Evolutionary conservation across 176 grass and related monocot genomes (phyloP).

Genomic region (maize (Zea mays)): DNA sequence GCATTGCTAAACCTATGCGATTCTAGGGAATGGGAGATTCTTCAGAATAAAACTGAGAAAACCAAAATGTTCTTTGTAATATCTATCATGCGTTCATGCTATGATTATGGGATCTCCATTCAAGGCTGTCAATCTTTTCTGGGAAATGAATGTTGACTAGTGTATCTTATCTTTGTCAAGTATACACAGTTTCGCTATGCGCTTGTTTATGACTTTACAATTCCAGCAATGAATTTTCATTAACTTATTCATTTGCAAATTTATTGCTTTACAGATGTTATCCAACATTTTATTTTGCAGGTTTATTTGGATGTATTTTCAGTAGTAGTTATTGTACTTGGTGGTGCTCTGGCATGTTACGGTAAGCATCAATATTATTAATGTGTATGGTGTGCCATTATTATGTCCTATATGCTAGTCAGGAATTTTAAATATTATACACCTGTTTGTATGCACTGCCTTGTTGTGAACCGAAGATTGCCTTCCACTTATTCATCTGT

Average conservation of each 20-base stretch:
- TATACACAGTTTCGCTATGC: not conserved
- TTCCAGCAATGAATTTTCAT: conserved; percentile 17
- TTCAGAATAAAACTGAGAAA: conserved; percentile 4
- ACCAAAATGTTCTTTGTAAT: conserved; percentile 39
- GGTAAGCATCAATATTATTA: conserved; percentile 57
- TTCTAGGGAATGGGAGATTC: not conserved
- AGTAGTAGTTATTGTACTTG: conserved; percentile 72
- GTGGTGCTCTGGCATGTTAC: conserved; percentile 80
- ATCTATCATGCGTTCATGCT: conserved; percentile 9
- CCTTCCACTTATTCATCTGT: conserved; percentile 27
- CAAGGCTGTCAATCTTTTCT: not conserved
- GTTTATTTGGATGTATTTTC: conserved; percentile 97
- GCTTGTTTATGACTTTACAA: conserved; percentile 8
- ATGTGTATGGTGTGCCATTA: conserved; percentile 4
- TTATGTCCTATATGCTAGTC: conserved; percentile 28
- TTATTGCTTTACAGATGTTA: conserved; percentile 27
- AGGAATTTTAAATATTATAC: not conserved
- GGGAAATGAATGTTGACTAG: not conserved
- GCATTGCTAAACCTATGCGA: not conserved
- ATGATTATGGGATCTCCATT: conserved; percentile 10
- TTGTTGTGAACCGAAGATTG: conserved; percentile 21
- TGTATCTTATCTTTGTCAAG: conserved; percentile 24
- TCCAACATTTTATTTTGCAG: conserved; percentile 58
- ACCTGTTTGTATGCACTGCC: not conserved
- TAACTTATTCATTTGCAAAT: conserved; percentile 15